Evolutionary conservation across 306 rosid species (phyloP), one percentile per base, ranked within the genome.

Genomic region (Vigna trinervia): DNA sequence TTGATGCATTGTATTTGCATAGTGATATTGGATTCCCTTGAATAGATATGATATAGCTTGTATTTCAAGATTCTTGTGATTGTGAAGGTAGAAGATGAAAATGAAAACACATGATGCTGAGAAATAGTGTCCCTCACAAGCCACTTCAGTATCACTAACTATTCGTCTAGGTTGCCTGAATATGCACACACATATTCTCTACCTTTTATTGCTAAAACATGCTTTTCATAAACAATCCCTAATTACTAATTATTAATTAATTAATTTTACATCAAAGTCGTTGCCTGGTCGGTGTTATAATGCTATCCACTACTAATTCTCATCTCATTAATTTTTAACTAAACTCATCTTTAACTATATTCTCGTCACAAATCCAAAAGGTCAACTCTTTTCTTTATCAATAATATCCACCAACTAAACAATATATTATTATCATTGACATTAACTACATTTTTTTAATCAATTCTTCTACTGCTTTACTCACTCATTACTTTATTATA

Each of bases 71-170:
- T 36, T 23, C 53, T 51, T 13, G 26, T 67, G 2, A 13, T 6
- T 62, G 54, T 34, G 61, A 71, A 32, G 13, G 48, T 22, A 65
- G 68, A 57, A 45, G 50, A 82, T 74, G 58, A 57, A 28, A 14
- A 2, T 4, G 50, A 13, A 4, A 71, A 81, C 90, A 87, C 88
- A 87, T 87, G 90, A 59, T 73, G 86, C 73, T 76, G 88, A 84
- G 64, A 78, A 81, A 90, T 86, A 52, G 80, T 87, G 94, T 88
- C 88, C 83, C 83, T 77, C 81, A 64, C 64, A 87, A 87, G 85
- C 66, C 74, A 50, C 81, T 38, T 19, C 0, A 67, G 34, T 19
- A 34, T 77, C 47, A 65, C 79, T 15, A 74, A 32, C 13, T 75
- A 73, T 23, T 59, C 79, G 87, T 85, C 90, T 62, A 82, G 88